A percentile compares a stretch with the other conserved stretches of the same genome.
Conservation (phyloP, 2,329 filamentous ascomycete genomes). For the Hortaea sp. region DNA sequence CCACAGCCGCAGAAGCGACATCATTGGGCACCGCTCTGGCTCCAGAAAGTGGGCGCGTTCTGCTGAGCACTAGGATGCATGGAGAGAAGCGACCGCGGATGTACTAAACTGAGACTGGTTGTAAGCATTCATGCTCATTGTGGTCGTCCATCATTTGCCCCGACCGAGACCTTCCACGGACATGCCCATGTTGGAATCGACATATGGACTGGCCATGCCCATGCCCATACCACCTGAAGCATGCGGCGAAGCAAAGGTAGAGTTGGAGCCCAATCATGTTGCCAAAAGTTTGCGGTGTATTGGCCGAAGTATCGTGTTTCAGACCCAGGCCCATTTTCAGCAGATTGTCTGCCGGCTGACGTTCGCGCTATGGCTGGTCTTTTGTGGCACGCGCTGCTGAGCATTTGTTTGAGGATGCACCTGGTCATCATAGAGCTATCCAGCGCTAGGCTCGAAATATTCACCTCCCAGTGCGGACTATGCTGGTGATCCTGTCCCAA, state of each 20-base stretch:
- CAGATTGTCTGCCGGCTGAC: conserved; percentile 20
- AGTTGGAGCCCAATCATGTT: conserved; percentile 29
- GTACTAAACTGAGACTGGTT: conserved; percentile 28
- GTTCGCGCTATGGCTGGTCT: background rate
- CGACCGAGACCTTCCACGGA: conserved; percentile 29
- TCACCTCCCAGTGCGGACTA: conserved; percentile 14
- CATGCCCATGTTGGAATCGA: conserved; percentile 31
- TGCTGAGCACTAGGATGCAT: conserved; percentile 17
- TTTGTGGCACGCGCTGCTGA: background rate
- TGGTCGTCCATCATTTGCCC: conserved; percentile 10
- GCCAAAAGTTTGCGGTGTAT: conserved; percentile 24
- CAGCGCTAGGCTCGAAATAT: conserved; percentile 15
- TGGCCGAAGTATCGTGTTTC: conserved; percentile 31
- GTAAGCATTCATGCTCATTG: conserved; percentile 28
- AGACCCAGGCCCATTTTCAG: conserved; percentile 28
- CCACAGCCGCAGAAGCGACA: conserved; percentile 2
- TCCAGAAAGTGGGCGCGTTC: conserved; percentile 19
- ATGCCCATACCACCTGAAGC: conserved; percentile 30
- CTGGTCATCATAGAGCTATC: conserved; percentile 9
- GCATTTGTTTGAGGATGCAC: background rate
- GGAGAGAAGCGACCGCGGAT: conserved; percentile 32
- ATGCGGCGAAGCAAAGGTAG: conserved; percentile 36
- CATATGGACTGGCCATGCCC: conserved; percentile 33
- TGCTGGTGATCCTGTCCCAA: conserved; percentile 28
- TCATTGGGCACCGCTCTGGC: conserved; percentile 21